A percentile compares a stretch with the other conserved stretches of the same genome.
Evolutionary conservation across 495 filamentous ascomycete genomes (phyloP).

Genomic region (Staphylotrichum tortipilum): DNA sequence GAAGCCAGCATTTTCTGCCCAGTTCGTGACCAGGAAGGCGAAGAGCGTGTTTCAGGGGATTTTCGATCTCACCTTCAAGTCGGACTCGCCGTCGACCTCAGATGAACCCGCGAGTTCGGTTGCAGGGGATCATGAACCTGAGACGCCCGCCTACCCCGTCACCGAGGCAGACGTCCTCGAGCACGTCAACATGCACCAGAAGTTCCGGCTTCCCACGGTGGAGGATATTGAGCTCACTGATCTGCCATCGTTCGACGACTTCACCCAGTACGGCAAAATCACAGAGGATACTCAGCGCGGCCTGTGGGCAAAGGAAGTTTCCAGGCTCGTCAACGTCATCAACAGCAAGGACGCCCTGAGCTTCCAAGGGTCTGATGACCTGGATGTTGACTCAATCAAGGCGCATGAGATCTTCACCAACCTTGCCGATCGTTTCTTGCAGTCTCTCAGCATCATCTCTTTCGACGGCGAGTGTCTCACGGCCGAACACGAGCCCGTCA

Average conservation of each 20-base stretch:
- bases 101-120: not conserved
- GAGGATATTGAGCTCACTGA: not conserved
- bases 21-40: not conserved
- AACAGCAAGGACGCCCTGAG: not conserved
- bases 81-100: not conserved
- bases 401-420: not conserved
- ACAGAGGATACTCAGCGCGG: not conserved
- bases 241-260: not conserved
- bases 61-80: not conserved
- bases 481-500: not conserved
- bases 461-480: not conserved
- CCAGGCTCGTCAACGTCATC: not conserved
- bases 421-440: not conserved
- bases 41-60: not conserved
- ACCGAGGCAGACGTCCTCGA: not conserved
- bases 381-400: not conserved
- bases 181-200: not conserved
- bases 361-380: not conserved
- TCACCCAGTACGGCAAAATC: not conserved
- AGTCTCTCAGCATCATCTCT: not conserved
- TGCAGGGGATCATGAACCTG: not conserved
- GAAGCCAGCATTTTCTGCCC: not conserved
- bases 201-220: not conserved
- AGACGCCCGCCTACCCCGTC: not conserved
- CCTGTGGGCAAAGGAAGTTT: not conserved